phyloP scores from a whole-genome alignment of 2,329 filamentous ascomycete species.

The Cadophora sp. region DNA sequence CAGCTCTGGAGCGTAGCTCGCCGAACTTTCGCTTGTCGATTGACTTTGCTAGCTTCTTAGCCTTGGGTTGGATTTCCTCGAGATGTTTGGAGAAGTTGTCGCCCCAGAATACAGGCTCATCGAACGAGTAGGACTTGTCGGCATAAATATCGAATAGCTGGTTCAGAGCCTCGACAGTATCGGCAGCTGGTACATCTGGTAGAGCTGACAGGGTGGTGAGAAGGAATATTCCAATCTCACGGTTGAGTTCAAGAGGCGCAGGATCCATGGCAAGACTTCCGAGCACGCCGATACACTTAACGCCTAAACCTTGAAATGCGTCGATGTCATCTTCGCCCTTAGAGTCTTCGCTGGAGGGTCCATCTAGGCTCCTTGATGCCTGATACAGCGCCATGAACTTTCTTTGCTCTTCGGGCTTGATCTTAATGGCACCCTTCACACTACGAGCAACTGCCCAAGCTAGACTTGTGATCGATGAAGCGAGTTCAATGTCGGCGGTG shows the following conservation, averaged over 20 bases:
- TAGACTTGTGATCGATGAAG: constrained; percentile 68
- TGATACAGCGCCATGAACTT: constrained; percentile 72
- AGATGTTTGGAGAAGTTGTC: constrained; percentile 65
- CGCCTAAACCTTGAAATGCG: constrained; percentile 65
- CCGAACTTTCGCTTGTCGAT: constrained; percentile 64
- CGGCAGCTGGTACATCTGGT: constrained; percentile 61
- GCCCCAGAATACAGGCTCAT: constrained; percentile 69
- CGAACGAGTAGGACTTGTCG: constrained; percentile 64
- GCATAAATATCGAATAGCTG: constrained; percentile 73
- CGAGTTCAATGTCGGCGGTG: constrained; percentile 65
- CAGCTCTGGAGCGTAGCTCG: constrained; percentile 64
- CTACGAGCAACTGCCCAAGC: constrained; percentile 70
- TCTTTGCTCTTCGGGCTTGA: constrained; percentile 61
- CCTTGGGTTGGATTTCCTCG: constrained; percentile 59
- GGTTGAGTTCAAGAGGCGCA: constrained; percentile 60
- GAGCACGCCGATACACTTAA: constrained; percentile 71
- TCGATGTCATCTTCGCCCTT: constrained; percentile 49
- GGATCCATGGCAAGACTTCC: constrained; percentile 66
- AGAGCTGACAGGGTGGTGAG: constrained; percentile 59
- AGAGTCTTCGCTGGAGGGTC: constrained; percentile 31
- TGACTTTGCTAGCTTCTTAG: constrained; percentile 62
- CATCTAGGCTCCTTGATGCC: constrained; percentile 55
- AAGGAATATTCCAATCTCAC: constrained; percentile 69
- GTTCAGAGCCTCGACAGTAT: constrained; percentile 69
- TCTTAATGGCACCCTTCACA: constrained; percentile 56